Evolutionary conservation across 495 filamentous ascomycete species (phyloP), one percentile per base, ranked within the genome.

Genomic region (Letharia columbiana): DNA sequence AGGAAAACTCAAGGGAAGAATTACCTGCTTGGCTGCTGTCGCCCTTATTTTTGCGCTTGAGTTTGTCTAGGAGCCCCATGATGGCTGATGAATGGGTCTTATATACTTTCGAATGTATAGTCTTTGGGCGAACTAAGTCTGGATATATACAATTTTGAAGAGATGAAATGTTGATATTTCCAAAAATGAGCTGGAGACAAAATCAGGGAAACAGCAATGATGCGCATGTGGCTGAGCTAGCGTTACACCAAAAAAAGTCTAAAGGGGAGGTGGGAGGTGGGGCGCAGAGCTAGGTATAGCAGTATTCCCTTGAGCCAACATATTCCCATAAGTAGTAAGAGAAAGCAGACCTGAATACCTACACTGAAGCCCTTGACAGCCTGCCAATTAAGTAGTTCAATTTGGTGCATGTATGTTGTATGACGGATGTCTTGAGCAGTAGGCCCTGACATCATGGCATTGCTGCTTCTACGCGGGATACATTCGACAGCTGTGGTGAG

Each of bases 221-320:
- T 57, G 54, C 33, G 54, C 54, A 57, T 57, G 54, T 57, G 54
- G 54, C 54, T 57, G 54, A 57, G 13, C 17, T 57, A 57, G 54
- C 17, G 54, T 39, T 37, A 2, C 31, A 37, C 20, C 54, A 33
- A 35, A 9, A 37, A 57, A 57, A 37, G 15, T 15, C 1, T 4
- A 18, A 20, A 57, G 2, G 33, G 54, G 3, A 37, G 8, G 37
- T 4, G 37, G 37, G 7, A 37, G 17, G 5, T 57, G 50, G 17
- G 50, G 50, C 50, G 50, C 13, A 56, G 49, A 37, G 41, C 31
- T 37, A 37, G n/a, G n/a, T n/a, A n/a, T 33, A 35, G 9, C 13
- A 23, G 3, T 6, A 37, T 20, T 20, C 7, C 15, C 15, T 47
- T 7, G 18, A 47, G 9, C 7, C 13, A 47, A 20, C 15, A 18